Percentiles rank a stretch among this genome's conserved stretches.
These are phyloP conservation scores for Termitomyces sp. DNA, from an alignment of 768 basidiomycete species.

Conservation along the genomic window DNA sequence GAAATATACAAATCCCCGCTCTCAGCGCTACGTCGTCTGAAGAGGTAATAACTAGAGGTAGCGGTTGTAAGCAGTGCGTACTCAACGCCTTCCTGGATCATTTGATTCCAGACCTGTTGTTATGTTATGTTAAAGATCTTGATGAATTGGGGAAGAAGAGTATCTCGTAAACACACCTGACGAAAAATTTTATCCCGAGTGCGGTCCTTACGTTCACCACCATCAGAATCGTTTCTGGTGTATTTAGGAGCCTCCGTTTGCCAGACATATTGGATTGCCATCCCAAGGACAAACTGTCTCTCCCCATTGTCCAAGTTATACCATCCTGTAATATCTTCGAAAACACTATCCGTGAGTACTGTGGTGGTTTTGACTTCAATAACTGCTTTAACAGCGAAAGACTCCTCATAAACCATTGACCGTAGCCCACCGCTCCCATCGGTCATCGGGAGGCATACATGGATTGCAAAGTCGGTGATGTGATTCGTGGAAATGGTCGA, in stretches of 20 bases:
- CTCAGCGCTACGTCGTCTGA: background rate
- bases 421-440: too few relatives aligned
- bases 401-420: too few relatives aligned
- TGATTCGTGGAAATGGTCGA: background rate
- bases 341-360: background rate
- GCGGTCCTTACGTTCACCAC: accelerated
- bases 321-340: background rate
- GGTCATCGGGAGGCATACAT: background rate
- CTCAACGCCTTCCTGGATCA: background rate
- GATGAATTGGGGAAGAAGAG: background rate
- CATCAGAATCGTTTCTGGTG: background rate
- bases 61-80: background rate
- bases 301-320: background rate
- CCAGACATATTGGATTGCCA: background rate
- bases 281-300: background rate
- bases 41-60: background rate
- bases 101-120: background rate
- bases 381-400: background rate
- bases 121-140: too few relatives aligned
- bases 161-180: background rate
- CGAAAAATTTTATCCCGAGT: background rate
- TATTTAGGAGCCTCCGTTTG: background rate
- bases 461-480: background rate
- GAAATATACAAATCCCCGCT: background rate
- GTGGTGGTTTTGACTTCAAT: background rate